Conservation (phyloP, 345 rosid species). For the Iberis pinnata region DNA sequence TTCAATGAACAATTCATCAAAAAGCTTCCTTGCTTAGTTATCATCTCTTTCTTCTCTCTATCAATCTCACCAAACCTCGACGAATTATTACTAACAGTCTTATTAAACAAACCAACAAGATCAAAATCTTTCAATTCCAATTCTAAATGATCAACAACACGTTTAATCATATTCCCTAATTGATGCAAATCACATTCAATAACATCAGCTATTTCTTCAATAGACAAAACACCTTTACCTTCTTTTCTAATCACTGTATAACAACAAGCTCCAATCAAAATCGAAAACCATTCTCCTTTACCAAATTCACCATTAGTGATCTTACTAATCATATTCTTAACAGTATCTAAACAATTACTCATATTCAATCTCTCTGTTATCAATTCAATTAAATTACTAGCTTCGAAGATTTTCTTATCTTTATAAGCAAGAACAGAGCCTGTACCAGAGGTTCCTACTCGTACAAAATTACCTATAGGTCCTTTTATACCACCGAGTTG, state of each 20-base stretch:
- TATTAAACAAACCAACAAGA: constrained; percentile 43
- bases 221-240: constrained; percentile 37
- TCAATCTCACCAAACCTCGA: constrained; percentile 30
- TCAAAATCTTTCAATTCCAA: constrained; percentile 48
- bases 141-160: constrained; percentile 53
- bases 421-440: constrained; percentile 43
- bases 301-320: constrained; percentile 68
- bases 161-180: constrained; percentile 55
- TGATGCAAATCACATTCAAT: constrained; percentile 54
- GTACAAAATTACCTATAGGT: constrained; percentile 51
- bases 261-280: constrained; percentile 64
- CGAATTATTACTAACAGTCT: constrained; percentile 32
- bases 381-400: constrained; percentile 39
- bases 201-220: constrained; percentile 39
- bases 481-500: constrained; percentile 39
- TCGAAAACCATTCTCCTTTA: constrained; percentile 54
- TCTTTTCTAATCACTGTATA: constrained; percentile 48
- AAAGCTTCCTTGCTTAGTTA: constrained; percentile 62
- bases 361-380: constrained; percentile 32
- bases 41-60: constrained; percentile 34
- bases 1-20: constrained; percentile 63
- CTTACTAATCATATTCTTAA: constrained; percentile 35
- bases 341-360: constrained; percentile 17
- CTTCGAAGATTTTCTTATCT: constrained; percentile 60
- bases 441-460: constrained; percentile 49